Evolutionary conservation across 805 yeast genomes (phyloP).

Genomic region (Saccharomycopsis sp.): DNA sequence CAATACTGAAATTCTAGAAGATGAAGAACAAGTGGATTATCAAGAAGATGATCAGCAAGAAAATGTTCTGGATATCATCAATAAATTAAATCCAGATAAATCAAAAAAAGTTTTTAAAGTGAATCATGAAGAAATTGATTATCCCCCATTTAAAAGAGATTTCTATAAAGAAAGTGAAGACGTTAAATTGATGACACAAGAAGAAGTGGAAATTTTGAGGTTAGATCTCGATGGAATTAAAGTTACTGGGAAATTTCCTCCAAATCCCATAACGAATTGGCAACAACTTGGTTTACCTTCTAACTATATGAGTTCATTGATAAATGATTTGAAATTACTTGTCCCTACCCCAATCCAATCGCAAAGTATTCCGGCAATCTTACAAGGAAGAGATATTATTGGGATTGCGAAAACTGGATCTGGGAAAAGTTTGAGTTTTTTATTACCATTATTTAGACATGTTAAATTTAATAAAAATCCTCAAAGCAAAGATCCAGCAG

Average conservation of each 20-base stretch:
- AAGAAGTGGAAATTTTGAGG: slow-evolving; percentile 48
- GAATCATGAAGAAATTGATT: slow-evolving; percentile 23
- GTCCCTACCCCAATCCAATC: slow-evolving; percentile 83
- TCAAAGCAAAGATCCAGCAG: slow-evolving; percentile 64
- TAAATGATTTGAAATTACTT: slow-evolving; percentile 38
- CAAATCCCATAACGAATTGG: slow-evolving; percentile 68
- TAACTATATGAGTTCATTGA: slow-evolving; percentile 41
- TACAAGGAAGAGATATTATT: slow-evolving; percentile 83
- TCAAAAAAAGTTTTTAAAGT: slow-evolving; percentile 10
- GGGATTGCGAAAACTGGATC: slow-evolving; percentile 97
- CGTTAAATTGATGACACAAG: slow-evolving; percentile 34
- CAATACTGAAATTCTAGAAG: background rate
- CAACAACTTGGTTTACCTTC: slow-evolving; percentile 70
- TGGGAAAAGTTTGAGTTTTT: slow-evolving; percentile 86
- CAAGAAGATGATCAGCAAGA: slow-evolving; percentile 4
- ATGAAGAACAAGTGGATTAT: background rate
- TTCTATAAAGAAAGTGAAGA: slow-evolving; percentile 58
- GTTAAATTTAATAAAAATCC: slow-evolving; percentile 46
- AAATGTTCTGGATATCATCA: slow-evolving; percentile 8
- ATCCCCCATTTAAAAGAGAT: slow-evolving; percentile 45
- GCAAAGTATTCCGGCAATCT: slow-evolving; percentile 81
- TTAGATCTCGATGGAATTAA: slow-evolving; percentile 51
- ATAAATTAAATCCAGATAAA: slow-evolving; percentile 3
- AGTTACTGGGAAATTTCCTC: slow-evolving; percentile 46
- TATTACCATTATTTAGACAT: slow-evolving; percentile 78